Base-by-base conservation (phyloP, 305 asterid genomes). In the Nicotiana rustica region DNA sequence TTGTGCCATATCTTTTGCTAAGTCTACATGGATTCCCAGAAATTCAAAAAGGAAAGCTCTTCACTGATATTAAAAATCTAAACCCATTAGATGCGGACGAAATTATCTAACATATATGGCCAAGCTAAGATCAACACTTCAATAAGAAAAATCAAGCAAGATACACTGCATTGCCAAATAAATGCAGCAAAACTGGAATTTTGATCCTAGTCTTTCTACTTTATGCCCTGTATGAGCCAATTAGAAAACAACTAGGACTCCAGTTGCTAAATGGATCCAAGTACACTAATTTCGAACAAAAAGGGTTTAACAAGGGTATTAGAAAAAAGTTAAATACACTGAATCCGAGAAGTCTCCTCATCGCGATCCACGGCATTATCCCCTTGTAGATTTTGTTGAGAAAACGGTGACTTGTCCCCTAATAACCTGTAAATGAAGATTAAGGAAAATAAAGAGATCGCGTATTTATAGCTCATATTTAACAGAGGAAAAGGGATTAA, bases 271-370 rank as follows among this genome's bases (percentile, higher is more conserved):
- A 57, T 57, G 62, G 62, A 57, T 57, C 62, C 18, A 57, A 5
- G 18, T 17, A 57, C 2, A 57, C 21, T n/a, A 57, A 57, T 17
- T 57, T 15, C 9, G 1, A 15, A 31, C 10, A 18, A 3, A 59
- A 67, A 82, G 41, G 55, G 61, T 75, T 49, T 64, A 17, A 77
- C 5, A 82, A 36, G 71, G 47, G 70, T 56, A 80, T 44, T 19
- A 41, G 59, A 18, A 71, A 83, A 66, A 17, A 67, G 19, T 73
- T 47, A 0, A 41, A 12, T 89, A 94, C 99, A 96, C 92, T 96
- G 99, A 88, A 96, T 96, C 68, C 98, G 91, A 41, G 99, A 93
- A 71, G 99, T 96, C 84, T 96, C 98, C 81, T 96, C 99, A 68
- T 96, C 99, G 14, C 94, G 97, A 90, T 92, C 96, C 29, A 75